A percentile compares a stretch with the other conserved stretches of the same genome.
These are phyloP conservation scores for Sporobolomyces roseus DNA, from an alignment of 768 basidiomycete genomes.

Conservation along the genomic window DNA sequence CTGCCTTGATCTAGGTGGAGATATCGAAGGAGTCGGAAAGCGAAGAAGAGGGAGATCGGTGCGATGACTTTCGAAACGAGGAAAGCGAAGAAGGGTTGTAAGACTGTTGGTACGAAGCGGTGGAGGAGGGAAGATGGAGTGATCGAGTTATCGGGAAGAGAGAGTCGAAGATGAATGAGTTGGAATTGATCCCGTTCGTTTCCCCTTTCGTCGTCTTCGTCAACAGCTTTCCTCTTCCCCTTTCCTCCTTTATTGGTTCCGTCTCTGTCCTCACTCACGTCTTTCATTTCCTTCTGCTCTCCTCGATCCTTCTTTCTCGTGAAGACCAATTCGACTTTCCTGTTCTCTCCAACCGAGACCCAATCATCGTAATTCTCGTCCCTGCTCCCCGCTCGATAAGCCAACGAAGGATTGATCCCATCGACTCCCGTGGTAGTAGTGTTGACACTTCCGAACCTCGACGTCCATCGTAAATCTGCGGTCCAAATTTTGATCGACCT, in stretches of 20 bases:
- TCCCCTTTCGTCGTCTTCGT: neutral
- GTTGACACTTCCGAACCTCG: constrained; percentile 4
- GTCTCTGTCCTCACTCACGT: neutral
- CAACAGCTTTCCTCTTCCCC: neutral
- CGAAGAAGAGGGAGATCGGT: neutral
- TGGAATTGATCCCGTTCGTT: neutral
- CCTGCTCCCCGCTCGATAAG: constrained; percentile 3
- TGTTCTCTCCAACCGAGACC: constrained; percentile 5
- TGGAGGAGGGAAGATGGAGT: neutral
- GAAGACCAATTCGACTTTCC: constrained; percentile 12
- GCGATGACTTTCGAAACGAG: neutral
- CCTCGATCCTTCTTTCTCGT: too few species aligned
- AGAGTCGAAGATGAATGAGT: constrained; percentile 9
- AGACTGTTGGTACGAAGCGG: neutral
- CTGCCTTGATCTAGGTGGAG: neutral
- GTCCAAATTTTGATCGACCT: constrained; percentile 10
- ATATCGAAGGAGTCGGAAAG: neutral
- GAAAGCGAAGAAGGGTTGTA: neutral
- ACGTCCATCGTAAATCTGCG: neutral
- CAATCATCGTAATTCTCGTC: constrained; percentile 1
- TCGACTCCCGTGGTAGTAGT: neutral
- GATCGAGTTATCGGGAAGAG: neutral
- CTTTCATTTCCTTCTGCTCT: neutral
- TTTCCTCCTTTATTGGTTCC: neutral
- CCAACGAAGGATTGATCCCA: neutral